Evolutionary conservation across 2,329 filamentous ascomycete genomes (phyloP).

Genomic region (Stachybotrys chartarum): DNA sequence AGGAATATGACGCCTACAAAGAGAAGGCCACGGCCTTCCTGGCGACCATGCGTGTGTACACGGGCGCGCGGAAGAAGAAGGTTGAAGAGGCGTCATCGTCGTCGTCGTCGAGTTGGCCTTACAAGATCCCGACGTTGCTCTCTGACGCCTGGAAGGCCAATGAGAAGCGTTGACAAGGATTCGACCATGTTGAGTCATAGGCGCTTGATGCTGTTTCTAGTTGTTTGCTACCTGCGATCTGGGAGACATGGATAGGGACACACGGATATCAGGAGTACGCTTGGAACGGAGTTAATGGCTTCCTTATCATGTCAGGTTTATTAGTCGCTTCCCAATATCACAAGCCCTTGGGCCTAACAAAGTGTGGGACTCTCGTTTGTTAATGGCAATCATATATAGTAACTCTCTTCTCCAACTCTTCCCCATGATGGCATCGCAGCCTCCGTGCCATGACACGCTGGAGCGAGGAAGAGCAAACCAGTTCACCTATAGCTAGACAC

Average conservation of each 20-base stretch:
- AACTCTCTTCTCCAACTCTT: conserved; percentile 3
- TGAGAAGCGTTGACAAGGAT: background rate
- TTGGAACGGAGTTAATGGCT: background rate
- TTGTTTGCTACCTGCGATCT: background rate
- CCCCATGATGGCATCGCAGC: background rate
- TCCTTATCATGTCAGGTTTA: background rate
- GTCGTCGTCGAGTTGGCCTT: background rate
- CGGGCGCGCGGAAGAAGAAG: background rate
- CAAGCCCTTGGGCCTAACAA: background rate
- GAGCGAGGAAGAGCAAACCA: too few species aligned
- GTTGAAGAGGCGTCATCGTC: background rate
- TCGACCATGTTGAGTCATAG: background rate
- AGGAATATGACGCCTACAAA: conserved; percentile 39
- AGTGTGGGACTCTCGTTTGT: background rate
- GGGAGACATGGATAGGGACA: background rate
- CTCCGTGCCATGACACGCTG: too few species aligned
- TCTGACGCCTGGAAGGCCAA: background rate
- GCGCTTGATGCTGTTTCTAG: background rate
- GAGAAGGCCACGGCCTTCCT: conserved; percentile 38
- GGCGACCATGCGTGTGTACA: conserved; percentile 19
- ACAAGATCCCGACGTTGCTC: background rate
- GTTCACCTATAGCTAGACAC: too few species aligned
- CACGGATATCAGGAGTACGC: background rate
- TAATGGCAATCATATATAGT: background rate
- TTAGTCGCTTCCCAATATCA: background rate